Evolutionary conservation across 495 filamentous ascomycete genomes (phyloP), one percentile per base, ranked within the genome.

Genomic region (Acidiella bohemica): DNA sequence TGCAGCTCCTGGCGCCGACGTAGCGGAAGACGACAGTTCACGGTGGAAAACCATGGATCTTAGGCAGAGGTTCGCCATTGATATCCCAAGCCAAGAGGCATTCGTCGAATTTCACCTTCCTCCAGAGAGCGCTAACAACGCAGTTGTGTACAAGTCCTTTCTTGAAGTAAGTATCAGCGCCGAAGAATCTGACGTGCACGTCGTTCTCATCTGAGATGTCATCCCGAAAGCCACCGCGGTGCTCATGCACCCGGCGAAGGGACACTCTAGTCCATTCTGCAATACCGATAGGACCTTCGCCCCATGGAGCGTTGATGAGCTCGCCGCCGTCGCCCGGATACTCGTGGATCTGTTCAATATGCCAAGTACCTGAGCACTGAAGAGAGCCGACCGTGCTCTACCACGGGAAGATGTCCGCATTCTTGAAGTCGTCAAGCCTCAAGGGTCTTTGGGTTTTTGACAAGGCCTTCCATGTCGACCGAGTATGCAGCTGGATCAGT

Each of bases 71-170:
- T 41, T 75, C 59, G 21, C 70, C 76, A 36, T 83, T 81, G 76
- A 80, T 79, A 46, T 78, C 76, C 71, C 71, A 81, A 0, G 72
- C 75, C 3, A 81, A 65, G 38, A 82, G 62, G 18, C 80, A 76
- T 46, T 83, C 76, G 49, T 79, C 64, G 9, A 59, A 55, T 47
- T 71, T 74, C 23, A 80, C 75, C 55, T 81, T 80, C 11, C 68
- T 67, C 62, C 66, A 76, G 0, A 76, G 78, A 1, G 78, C 69
- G 27, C 64, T 70, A 24, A 80, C 72, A 29, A 67, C 60, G 48
- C 80, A 82, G 56, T 80, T 80, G 53, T 66, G 65, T 4, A 70
- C 68, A 18, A 73, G 54, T 19, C 68, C 62, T 48, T 70, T 68
- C 49, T 80, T 80, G 60, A 80, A 72, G 50, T 81, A 80, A 0